Conservation (phyloP, 345 rosid genomes). For the Eucalyptus erythrocorys region DNA sequence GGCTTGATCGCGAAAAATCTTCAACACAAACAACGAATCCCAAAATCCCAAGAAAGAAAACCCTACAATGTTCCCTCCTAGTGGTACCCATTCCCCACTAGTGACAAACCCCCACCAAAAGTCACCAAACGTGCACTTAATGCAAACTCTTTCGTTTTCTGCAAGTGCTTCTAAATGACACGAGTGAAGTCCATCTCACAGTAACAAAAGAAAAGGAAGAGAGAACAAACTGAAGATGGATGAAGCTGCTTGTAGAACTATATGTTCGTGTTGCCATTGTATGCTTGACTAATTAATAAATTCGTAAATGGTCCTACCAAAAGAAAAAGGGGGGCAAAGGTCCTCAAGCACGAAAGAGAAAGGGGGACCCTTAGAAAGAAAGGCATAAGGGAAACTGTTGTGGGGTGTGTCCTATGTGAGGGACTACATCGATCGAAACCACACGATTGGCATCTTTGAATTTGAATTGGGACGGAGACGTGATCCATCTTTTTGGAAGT, state of each 20-base stretch:
- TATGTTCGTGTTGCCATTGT: not conserved
- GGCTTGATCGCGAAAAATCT: not conserved
- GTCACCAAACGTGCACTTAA: not conserved
- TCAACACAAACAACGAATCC: not conserved
- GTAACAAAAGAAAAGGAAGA: not conserved
- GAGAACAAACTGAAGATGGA: not conserved
- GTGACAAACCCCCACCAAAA: not conserved
- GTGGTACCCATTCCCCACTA: constrained; percentile 12
- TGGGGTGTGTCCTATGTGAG: not conserved
- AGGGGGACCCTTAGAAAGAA: not conserved
- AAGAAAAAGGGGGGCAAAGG: not conserved
- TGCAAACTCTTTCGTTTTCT: not conserved
- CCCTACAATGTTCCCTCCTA: constrained; percentile 6
- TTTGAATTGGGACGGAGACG: not conserved
- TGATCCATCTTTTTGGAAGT: not conserved
- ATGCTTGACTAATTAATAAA: constrained; percentile 7
- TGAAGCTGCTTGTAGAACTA: not conserved
- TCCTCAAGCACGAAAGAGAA: not conserved
- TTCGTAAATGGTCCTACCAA: constrained; percentile 5
- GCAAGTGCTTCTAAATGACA: not conserved
- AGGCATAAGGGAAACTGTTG: not conserved
- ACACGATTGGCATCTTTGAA: constrained; percentile 36
- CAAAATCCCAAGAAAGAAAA: not conserved
- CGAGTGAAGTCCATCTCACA: not conserved
- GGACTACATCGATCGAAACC: not conserved